Conservation (phyloP, 352 stramenopile genomes). For the Phytophthora brassicae region DNA sequence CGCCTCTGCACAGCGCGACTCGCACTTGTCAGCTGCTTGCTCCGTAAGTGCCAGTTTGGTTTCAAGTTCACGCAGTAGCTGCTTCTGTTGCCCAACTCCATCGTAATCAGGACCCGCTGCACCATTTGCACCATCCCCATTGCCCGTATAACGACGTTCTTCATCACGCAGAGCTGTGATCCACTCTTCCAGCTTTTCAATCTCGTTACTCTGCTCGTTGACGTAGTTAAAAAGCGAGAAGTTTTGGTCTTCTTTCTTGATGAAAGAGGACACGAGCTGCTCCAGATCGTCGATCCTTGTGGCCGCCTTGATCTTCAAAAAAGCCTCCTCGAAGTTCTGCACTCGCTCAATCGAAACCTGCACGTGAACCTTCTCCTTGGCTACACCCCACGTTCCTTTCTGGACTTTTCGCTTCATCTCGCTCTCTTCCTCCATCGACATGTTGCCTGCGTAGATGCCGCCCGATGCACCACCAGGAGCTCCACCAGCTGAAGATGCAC, state of each 20-base stretch:
- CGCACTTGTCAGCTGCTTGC: conserved; percentile 87
- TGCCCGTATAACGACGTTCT: conserved; percentile 83
- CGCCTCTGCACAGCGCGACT: conserved; percentile 87
- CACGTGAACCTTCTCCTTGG: conserved; percentile 87
- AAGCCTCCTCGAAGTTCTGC: conserved; percentile 95
- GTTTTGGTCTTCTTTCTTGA: conserved; percentile 97
- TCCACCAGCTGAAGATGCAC: conserved; percentile 27
- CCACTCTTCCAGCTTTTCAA: conserved; percentile 91
- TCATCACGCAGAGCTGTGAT: conserved; percentile 75
- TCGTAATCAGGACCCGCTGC: conserved; percentile 54
- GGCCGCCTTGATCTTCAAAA: conserved; percentile 92
- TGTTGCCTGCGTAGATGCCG: conserved; percentile 34
- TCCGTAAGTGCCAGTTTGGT: conserved; percentile 74
- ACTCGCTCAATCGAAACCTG: conserved; percentile 90
- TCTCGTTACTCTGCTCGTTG: conserved; percentile 94
- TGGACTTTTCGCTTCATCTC: conserved; percentile 77
- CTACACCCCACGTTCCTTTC: conserved; percentile 78
- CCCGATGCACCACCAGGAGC: neutral
- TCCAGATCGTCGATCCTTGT: conserved; percentile 93
- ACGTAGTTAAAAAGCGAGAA: conserved; percentile 96
- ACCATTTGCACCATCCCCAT: conserved; percentile 55
- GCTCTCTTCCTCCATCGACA: conserved; percentile 60
- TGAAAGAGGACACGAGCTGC: conserved; percentile 91
- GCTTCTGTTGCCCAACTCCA: conserved; percentile 88
- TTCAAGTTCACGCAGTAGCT: conserved; percentile 89